Evolutionary conservation across 129 eudicot species (phyloP).

Genomic region (Scalesia atractyloides): DNA sequence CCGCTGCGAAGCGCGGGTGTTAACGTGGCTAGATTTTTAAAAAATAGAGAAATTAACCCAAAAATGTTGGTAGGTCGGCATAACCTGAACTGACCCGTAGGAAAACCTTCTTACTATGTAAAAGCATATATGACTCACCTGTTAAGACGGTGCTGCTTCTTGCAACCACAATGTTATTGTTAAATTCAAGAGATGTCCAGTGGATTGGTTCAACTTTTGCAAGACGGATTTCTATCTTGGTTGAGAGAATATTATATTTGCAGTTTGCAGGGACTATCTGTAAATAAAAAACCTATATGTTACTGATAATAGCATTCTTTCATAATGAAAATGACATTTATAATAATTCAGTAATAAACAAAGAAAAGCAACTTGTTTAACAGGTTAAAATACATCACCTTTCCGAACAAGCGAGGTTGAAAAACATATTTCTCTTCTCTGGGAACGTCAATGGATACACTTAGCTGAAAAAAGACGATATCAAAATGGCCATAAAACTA

Average conservation of each 20-base stretch:
- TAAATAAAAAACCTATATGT: neutral
- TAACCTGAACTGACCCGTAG: neutral
- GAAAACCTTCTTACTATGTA: neutral
- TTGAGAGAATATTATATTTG: slow-evolving; percentile 64
- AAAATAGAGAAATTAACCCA: neutral
- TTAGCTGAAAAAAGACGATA: slow-evolving; percentile 49
- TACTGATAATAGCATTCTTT: neutral
- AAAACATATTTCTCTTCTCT: slow-evolving; percentile 62
- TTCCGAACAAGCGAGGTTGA: slow-evolving; percentile 80
- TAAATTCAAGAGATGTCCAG: slow-evolving; percentile 78
- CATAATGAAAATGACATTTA: neutral
- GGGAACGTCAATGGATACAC: slow-evolving; percentile 69
- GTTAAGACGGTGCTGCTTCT: slow-evolving; percentile 41
- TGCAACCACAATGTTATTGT: slow-evolving; percentile 40
- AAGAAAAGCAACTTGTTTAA: neutral
- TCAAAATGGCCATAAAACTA: neutral
- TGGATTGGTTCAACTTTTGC: slow-evolving; percentile 69
- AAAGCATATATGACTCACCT: slow-evolving; percentile 38
- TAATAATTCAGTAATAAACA: neutral
- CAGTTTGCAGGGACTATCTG: slow-evolving; percentile 84
- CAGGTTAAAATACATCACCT: slow-evolving; percentile 40
- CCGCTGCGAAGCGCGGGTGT: too few relatives aligned
- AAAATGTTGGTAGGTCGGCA: neutral
- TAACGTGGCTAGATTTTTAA: neutral
- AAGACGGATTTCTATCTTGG: slow-evolving; percentile 85